Evolutionary conservation across 352 stramenopile species (phyloP), one percentile per base, ranked within the genome.

Genomic region (Phytopythium delawarense): DNA sequence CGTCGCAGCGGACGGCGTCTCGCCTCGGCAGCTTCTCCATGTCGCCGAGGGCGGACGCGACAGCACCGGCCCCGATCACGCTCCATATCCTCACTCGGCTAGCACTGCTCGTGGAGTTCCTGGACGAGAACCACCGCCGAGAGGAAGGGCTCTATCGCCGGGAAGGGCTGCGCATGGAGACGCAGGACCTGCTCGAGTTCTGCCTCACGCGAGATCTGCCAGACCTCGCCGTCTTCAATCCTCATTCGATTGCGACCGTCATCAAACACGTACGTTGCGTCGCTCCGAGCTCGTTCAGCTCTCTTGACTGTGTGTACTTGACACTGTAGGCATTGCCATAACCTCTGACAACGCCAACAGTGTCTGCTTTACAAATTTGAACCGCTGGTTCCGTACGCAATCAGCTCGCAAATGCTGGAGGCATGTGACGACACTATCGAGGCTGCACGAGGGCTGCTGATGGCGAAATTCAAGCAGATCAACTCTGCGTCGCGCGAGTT

Each of bases 71-170:
- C 23, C 39, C 64, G 2, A 77, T 87, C n/a, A 61, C 73, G n/a
- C 55, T 78, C 28, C 59, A 69, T 7, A 65, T 70, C 30, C 53
- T 87, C 7, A 54, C 67, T 15, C 66, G 57, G 18, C 70, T 89
- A 0, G 59, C 63, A 18, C 67, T 74, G 20, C 52, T 85, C n/a
- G 59, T 89, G 32, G 52, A 75, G 45, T 88, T 76, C 42, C 66
- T 87, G 0, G 66, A 87, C 12, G 52, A 78, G 23, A 71, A 84
- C 53, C 64, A 88, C 28, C 61, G 59, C 0, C 61, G 71, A 39
- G 78, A 81, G 42, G 76, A 88, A 51, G 74, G 70, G 11, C 61
- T 89, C 16, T 89, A 88, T n/a, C 69, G 66, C 32, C 68, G 71
- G 52, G 48, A 75, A 34, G 74, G 72, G 12, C 20, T 64, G 9